These are phyloP conservation scores for Triticum turgidum DNA, from an alignment of 176 grass and related monocot species.

Conservation along the genomic window DNA sequence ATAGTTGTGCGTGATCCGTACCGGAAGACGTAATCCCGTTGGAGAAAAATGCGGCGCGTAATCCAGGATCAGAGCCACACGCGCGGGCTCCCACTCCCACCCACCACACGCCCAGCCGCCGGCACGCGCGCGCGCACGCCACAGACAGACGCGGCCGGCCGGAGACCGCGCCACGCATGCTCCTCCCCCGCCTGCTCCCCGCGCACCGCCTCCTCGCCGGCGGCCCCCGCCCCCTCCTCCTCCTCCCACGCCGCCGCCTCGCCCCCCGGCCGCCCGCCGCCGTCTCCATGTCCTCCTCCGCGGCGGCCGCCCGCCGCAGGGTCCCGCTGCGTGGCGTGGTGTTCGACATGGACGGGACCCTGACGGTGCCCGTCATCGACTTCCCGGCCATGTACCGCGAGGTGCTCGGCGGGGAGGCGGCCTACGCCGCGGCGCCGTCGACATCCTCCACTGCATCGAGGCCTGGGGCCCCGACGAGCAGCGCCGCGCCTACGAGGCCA, in stretches of 20 bases:
- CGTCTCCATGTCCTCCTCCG: conserved; percentile 17
- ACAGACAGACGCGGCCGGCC: not conserved
- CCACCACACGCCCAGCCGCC: not conserved
- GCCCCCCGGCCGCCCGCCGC: not conserved
- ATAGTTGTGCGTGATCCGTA: no score
- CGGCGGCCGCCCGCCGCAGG: not conserved
- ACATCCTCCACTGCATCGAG: conserved; percentile 86
- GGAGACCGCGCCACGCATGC: conserved; percentile 35
- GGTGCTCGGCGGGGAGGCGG: conserved; percentile 71
- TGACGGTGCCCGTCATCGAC: conserved; percentile 94
- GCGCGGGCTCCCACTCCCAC: no score
- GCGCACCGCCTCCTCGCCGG: conserved; percentile 3
- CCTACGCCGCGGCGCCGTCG: conserved; percentile 56
- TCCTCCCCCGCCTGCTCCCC: conserved; percentile 36
- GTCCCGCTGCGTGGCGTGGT: conserved; percentile 62
- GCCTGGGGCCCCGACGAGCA: conserved; percentile 54
- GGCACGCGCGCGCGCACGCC: not conserved
- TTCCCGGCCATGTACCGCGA: conserved; percentile 87
- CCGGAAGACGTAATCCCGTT: no score
- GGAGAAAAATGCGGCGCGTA: no score
- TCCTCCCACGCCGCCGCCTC: conserved; percentile 7
- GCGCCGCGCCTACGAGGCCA: conserved; percentile 75
- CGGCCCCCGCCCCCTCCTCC: conserved; percentile 4
- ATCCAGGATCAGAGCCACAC: no score
- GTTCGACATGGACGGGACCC: conserved; percentile 98